phyloP scores from a whole-genome alignment of 225 moss, liverwort and hornwort species.

The Polytrichum formosum region DNA sequence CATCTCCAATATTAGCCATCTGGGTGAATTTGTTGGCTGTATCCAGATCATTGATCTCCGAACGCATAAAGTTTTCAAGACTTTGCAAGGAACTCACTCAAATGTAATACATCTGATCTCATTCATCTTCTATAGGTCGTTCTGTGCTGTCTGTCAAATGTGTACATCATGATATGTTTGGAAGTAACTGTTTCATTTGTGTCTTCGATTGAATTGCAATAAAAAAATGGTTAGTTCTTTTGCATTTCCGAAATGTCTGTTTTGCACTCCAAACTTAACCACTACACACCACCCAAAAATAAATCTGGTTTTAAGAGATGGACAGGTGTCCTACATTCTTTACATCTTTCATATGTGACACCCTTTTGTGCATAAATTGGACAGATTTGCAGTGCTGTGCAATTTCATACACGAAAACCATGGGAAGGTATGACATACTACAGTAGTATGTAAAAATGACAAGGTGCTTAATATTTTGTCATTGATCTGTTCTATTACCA shows the following conservation, averaged over 20 bases:
- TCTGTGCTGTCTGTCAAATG: background rate
- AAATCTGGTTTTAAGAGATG: too few relatives aligned
- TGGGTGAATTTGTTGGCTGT: background rate
- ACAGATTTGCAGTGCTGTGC: constrained; percentile 97
- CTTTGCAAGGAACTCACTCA: constrained; percentile 77
- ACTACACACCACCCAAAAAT: too few relatives aligned
- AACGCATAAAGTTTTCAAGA: constrained; percentile 69
- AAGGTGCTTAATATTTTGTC: background rate
- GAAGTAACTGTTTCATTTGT: too few relatives aligned
- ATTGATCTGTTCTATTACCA: background rate
- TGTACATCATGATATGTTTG: too few relatives aligned
- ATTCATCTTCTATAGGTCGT: too few relatives aligned
- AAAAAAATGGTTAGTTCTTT: too few relatives aligned
- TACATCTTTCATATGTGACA: background rate
- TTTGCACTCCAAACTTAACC: too few relatives aligned
- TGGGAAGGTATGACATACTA: constrained; percentile 71
- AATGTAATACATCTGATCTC: constrained; percentile 42
- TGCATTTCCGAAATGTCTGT: too few relatives aligned
- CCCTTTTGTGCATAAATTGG: background rate
- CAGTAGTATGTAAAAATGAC: background rate
- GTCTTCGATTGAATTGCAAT: too few relatives aligned
- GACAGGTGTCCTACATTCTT: background rate
- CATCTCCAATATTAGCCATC: too few relatives aligned
- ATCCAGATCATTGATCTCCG: constrained; percentile 72
- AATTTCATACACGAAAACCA: constrained; percentile 76